Evolutionary conservation across 257 asterid genomes (phyloP).

Genomic region (Solanum boliviense): DNA sequence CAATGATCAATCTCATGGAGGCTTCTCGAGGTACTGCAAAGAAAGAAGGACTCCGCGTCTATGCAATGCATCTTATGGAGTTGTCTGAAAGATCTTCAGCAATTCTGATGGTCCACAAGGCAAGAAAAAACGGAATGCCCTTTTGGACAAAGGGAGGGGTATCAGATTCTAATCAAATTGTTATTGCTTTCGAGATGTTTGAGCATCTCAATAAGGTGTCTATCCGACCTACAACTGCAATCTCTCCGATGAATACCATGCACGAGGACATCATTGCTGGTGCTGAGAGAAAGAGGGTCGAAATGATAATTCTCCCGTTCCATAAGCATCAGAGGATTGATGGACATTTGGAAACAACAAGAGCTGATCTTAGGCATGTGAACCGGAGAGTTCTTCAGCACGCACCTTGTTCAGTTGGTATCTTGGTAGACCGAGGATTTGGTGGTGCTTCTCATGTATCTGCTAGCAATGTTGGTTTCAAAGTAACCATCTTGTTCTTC

Average conservation of each 20-base stretch:
- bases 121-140: constrained; percentile 38
- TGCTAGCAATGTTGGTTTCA: constrained; percentile 32
- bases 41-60: constrained; percentile 33
- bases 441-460: constrained; percentile 41
- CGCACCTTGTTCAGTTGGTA: constrained; percentile 39
- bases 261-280: constrained; percentile 34
- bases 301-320: constrained; percentile 38
- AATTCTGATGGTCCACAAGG: constrained; percentile 52
- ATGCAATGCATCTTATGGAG: constrained; percentile 54
- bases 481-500: constrained; percentile 30
- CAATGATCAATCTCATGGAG: constrained; percentile 46
- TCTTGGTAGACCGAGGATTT: constrained; percentile 40
- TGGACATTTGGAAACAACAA: constrained; percentile 35
- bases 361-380: constrained; percentile 26
- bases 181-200: constrained; percentile 44
- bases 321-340: constrained; percentile 44
- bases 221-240: constrained; percentile 42
- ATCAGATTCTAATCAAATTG: constrained; percentile 21
- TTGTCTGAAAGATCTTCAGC: constrained; percentile 49
- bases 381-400: constrained; percentile 23
- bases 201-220: constrained; percentile 30
- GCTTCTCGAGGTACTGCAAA: constrained; percentile 35
- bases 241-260: constrained; percentile 36
- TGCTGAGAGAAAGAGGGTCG: constrained; percentile 23
- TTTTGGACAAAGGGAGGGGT: constrained; percentile 24